Evolutionary conservation across 2,329 filamentous ascomycete species (phyloP).

Genomic region (Botrytis porri): DNA sequence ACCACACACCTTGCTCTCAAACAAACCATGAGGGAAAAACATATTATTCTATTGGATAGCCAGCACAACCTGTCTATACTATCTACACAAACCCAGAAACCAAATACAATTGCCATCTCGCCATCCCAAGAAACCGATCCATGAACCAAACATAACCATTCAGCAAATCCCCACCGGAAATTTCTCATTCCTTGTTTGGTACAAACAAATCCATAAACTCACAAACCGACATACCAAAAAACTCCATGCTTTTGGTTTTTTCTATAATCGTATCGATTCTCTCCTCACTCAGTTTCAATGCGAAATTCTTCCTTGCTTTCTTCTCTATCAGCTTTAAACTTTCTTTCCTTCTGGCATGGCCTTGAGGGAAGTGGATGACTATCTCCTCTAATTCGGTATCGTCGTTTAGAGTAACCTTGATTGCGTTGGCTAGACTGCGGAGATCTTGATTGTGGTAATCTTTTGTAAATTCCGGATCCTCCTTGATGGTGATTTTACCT

Average conservation of each 20-base stretch:
- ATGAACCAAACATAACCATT: neutral
- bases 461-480: slow-evolving; percentile 35
- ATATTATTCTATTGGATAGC: neutral
- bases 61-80: neutral
- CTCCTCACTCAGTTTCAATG: slow-evolving; percentile 26
- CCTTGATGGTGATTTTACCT: slow-evolving; percentile 31
- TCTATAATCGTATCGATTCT: slow-evolving; percentile 16
- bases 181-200: slow-evolving; percentile 8
- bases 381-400: slow-evolving; percentile 34
- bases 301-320: slow-evolving; percentile 32
- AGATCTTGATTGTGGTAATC: slow-evolving; percentile 37
- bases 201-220: slow-evolving; percentile 21
- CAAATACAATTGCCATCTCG: neutral
- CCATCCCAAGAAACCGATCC: neutral
- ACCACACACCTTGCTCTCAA: neutral
- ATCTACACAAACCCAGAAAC: neutral
- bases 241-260: slow-evolving; percentile 19
- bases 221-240: slow-evolving; percentile 12
- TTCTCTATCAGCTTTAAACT: slow-evolving; percentile 27
- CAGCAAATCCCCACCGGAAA: neutral
- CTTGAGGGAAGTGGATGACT: slow-evolving; percentile 41
- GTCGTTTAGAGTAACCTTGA: slow-evolving; percentile 34
- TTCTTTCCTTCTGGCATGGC: slow-evolving; percentile 26
- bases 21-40: neutral
- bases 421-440: slow-evolving; percentile 33